Conservation (phyloP, 192 early-diverging fungal species). For the Backusella circina region DNA sequence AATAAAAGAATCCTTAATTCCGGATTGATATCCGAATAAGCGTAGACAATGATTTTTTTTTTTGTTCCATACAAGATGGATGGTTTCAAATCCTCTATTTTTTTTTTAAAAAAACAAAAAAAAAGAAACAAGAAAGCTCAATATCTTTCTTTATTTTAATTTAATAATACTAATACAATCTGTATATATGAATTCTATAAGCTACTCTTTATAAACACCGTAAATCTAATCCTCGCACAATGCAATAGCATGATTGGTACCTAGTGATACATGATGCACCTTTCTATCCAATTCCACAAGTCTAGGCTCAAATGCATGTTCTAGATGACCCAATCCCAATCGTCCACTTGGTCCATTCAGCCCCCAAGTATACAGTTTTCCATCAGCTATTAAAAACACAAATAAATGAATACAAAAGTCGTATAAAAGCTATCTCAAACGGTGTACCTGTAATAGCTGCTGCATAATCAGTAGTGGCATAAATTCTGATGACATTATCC, state of each 20-base stretch:
- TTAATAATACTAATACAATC: not conserved
- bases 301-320: constrained; percentile 30
- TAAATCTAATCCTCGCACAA: not conserved
- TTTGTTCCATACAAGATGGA: not conserved
- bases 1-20: not conserved
- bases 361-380: constrained; percentile 34
- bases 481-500: constrained; percentile 36
- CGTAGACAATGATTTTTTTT: not conserved
- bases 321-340: constrained; percentile 31
- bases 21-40: not conserved
- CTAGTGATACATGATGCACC: constrained; percentile 20
- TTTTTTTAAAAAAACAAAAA: not conserved
- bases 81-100: not conserved
- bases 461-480: constrained; percentile 62
- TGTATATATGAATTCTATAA: no score
- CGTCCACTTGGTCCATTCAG: constrained; percentile 25
- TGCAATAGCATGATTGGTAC: constrained; percentile 29
- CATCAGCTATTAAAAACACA: constrained; percentile 11
- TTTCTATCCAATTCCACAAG: constrained; percentile 13
- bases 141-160: no score
- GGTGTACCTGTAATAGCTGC: constrained; percentile 45
- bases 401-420: not conserved
- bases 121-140: not conserved
- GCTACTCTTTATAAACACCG: no score
- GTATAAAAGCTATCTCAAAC: not conserved